Evolutionary conservation across 108 stramenopile species (phyloP).

Genomic region (Bacterosira constricta): DNA sequence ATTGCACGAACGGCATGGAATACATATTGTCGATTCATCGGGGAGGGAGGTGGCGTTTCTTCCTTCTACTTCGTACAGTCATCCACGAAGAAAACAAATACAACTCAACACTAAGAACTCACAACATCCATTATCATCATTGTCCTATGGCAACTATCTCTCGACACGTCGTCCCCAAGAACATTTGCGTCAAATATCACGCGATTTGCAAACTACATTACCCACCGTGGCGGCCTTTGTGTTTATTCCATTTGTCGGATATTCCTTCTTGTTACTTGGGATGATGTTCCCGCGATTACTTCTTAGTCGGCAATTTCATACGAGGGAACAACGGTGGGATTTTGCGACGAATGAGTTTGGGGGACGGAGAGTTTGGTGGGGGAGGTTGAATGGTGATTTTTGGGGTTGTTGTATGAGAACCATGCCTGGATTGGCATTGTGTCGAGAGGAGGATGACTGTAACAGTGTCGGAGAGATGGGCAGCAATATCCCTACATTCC

Average conservation of each 20-base stretch:
- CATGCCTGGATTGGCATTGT: conserved; percentile 7
- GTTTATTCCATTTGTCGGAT: conserved; percentile 25
- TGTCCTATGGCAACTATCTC: conserved; percentile 1
- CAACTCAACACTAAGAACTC: neutral
- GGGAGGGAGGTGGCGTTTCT: neutral
- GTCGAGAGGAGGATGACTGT: neutral
- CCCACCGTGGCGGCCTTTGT: conserved; percentile 36
- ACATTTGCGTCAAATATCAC: conserved; percentile 13
- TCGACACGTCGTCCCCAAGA: conserved; percentile 12
- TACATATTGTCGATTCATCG: neutral
- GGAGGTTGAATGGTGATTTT: conserved; percentile 25
- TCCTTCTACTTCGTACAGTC: conserved; percentile 2
- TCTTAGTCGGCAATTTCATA: conserved; percentile 46
- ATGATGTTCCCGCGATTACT: conserved; percentile 38
- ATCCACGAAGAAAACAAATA: neutral
- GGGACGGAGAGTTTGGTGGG: conserved; percentile 17
- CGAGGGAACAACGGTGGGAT: conserved; percentile 14
- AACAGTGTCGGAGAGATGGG: neutral
- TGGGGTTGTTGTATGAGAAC: conserved; percentile 37
- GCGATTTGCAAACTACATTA: conserved; percentile 28
- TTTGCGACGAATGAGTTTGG: conserved; percentile 32
- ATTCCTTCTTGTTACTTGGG: conserved; percentile 24
- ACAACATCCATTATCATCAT: neutral
- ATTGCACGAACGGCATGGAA: conserved; percentile 2
- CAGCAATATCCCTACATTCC: neutral